Conservation (phyloP, 331 rosid genomes). For the Phaseolus coccineus region DNA sequence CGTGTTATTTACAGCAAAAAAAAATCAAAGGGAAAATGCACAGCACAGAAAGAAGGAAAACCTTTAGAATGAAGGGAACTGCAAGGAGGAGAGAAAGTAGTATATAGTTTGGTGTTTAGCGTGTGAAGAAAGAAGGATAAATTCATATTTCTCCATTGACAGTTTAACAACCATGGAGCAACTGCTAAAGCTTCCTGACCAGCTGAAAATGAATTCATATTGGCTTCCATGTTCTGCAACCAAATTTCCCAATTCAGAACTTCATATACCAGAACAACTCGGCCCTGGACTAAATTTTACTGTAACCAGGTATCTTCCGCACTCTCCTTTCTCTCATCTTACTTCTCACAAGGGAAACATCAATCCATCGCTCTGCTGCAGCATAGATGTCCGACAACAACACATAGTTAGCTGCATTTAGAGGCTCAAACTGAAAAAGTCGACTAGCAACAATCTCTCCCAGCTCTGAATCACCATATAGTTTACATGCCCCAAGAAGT, state of each 20-base stretch:
- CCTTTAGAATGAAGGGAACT: not conserved
- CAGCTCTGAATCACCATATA: conserved; percentile 56
- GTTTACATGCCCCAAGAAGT: conserved; percentile 81
- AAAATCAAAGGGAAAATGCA: not conserved
- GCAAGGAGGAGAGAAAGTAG: not conserved
- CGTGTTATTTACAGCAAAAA: not conserved
- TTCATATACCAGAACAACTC: conserved; percentile 37
- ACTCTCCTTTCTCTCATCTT: conserved; percentile 71
- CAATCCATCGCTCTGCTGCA: conserved; percentile 55
- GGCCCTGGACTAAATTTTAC: conserved; percentile 55
- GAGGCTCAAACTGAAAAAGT: conserved; percentile 72
- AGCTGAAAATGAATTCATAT: conserved; percentile 13
- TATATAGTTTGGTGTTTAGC: conserved; percentile 12
- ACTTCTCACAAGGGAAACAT: conserved; percentile 56
- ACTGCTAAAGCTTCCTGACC: conserved; percentile 26
- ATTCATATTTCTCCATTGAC: not conserved
- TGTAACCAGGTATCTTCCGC: conserved; percentile 66
- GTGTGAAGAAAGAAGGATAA: not conserved
- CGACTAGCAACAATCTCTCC: conserved; percentile 71
- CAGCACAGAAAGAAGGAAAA: not conserved
- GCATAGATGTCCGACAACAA: conserved; percentile 68
- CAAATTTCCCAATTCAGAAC: conserved; percentile 34
- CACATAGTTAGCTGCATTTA: conserved; percentile 73
- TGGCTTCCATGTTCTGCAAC: conserved; percentile 27
- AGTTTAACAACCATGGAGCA: conserved; percentile 25